Evolutionary conservation across 768 basidiomycete genomes (phyloP).

Genomic region (Tricholoma furcatifolium): DNA sequence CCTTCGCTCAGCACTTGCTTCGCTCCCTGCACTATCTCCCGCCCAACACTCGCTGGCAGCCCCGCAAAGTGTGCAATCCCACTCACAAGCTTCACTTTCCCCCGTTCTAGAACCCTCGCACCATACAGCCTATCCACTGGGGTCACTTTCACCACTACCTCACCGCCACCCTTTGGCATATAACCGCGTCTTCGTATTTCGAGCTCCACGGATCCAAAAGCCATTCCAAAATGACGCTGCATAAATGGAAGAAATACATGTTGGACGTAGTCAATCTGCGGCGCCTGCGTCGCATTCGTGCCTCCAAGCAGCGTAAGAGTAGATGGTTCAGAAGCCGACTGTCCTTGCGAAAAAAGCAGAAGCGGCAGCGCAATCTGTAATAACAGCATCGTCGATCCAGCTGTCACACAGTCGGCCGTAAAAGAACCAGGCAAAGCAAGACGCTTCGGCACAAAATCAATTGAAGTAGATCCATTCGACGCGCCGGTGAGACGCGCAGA

Average conservation of each 20-base stretch:
- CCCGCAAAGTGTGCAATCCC: slow-evolving; percentile 69
- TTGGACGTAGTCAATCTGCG: slow-evolving; percentile 73
- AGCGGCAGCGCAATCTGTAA: slow-evolving; percentile 73
- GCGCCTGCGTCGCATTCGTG: slow-evolving; percentile 69
- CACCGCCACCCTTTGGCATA: slow-evolving; percentile 72
- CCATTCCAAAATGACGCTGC: slow-evolving; percentile 47
- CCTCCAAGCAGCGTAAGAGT: slow-evolving; percentile 62
- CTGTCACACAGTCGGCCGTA: slow-evolving; percentile 51
- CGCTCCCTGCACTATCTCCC: slow-evolving; percentile 58
- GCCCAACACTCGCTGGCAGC: slow-evolving; percentile 55
- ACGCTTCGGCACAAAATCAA: slow-evolving; percentile 57
- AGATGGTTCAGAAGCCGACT: slow-evolving; percentile 30
- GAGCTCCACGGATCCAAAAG: slow-evolving; percentile 37
- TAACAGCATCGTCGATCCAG: slow-evolving; percentile 69
- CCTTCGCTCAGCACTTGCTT: slow-evolving; percentile 32
- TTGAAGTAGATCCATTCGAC: slow-evolving; percentile 45
- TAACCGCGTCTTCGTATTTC: slow-evolving; percentile 62
- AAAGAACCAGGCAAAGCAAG: slow-evolving; percentile 40
- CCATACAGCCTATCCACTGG: slow-evolving; percentile 34
- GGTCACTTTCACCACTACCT: slow-evolving; percentile 42
- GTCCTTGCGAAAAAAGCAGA: slow-evolving; percentile 50
- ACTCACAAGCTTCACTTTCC: slow-evolving; percentile 45
- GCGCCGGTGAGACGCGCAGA: slow-evolving; percentile 55
- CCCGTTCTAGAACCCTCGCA: slow-evolving; percentile 56
- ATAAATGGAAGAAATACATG: slow-evolving; percentile 71